Evolutionary conservation across 1,139 yeast genomes (phyloP).

Genomic region (Saccharomyces hybrid): DNA sequence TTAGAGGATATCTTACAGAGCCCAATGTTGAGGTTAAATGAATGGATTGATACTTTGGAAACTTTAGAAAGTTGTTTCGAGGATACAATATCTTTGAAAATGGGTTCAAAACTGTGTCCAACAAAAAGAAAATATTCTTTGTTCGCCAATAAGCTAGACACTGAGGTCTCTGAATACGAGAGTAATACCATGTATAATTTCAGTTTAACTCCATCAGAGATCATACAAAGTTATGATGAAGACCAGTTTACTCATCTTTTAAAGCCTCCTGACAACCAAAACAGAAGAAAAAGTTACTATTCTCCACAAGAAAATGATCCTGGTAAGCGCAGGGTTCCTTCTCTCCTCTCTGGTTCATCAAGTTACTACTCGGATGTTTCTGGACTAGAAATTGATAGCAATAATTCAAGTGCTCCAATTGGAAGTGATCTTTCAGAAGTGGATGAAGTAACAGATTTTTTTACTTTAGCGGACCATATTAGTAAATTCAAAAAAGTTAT

Average conservation of each 20-base stretch:
- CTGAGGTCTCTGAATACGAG: constrained; percentile 16
- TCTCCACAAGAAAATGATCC: neutral
- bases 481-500: constrained; percentile 16
- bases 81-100: neutral
- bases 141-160: constrained; percentile 11
- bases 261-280: neutral
- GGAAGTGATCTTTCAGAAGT: neutral
- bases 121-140: constrained; percentile 5
- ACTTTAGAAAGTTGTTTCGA: constrained; percentile 5
- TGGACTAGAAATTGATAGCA: neutral
- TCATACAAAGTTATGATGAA: constrained; percentile 21
- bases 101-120: neutral
- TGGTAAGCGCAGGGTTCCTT: neutral
- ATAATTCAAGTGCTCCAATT: neutral
- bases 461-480: constrained; percentile 19
- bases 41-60: constrained; percentile 17
- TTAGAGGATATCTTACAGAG: constrained; percentile 20
- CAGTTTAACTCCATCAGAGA: constrained; percentile 24
- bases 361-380: constrained; percentile 13
- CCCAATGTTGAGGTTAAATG: constrained; percentile 21
- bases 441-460: neutral
- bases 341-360: constrained; percentile 9
- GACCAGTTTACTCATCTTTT: neutral
- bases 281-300: neutral
- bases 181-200: constrained; percentile 15